A percentile compares a stretch with the other conserved stretches of the same genome.
Evolutionary conservation across 768 basidiomycete genomes (phyloP).

Genomic region (Coprinopsis strossmayeri): DNA sequence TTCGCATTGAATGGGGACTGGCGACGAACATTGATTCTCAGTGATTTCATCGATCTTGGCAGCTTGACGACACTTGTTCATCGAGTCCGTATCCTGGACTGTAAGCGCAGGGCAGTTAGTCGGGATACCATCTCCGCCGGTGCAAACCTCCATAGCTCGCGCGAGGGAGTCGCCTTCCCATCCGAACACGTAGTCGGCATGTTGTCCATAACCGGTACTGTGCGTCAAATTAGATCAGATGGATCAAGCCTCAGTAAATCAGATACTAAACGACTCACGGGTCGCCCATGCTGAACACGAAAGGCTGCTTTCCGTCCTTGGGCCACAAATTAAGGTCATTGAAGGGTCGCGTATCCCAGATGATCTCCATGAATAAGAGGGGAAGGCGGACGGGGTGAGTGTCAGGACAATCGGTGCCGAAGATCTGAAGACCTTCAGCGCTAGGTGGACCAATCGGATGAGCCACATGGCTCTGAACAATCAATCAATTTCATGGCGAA

Average conservation of each 20-base stretch:
- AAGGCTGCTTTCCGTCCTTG: too few relatives aligned
- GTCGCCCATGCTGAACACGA: too few relatives aligned
- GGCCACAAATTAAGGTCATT: too few relatives aligned
- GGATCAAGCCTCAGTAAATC: too few relatives aligned
- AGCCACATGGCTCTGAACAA: slow-evolving; percentile 7
- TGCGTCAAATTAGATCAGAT: too few relatives aligned
- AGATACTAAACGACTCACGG: too few relatives aligned
- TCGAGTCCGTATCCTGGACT: slow-evolving; percentile 7
- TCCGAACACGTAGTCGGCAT: slow-evolving; percentile 11
- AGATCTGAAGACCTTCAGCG: too few relatives aligned
- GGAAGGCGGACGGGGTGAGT: too few relatives aligned
- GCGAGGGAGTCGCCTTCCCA: slow-evolving; percentile 10
- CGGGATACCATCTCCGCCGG: slow-evolving; percentile 7
- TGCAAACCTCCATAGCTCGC: slow-evolving; percentile 8
- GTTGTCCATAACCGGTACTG: slow-evolving; percentile 8
- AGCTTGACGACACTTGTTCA: slow-evolving; percentile 6
- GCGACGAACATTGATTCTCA: slow-evolving; percentile 4
- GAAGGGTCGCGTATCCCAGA: too few relatives aligned
- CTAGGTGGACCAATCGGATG: slow-evolving; percentile 8
- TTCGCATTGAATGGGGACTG: too few relatives aligned
- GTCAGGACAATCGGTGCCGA: too few relatives aligned
- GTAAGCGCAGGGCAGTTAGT: slow-evolving; percentile 9
- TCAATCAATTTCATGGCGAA: not conserved
- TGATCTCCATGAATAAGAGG: too few relatives aligned
- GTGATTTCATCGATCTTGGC: slow-evolving; percentile 2